phyloP scores from a whole-genome alignment of 805 yeast genomes.

The Isabelozyma rhagii region DNA sequence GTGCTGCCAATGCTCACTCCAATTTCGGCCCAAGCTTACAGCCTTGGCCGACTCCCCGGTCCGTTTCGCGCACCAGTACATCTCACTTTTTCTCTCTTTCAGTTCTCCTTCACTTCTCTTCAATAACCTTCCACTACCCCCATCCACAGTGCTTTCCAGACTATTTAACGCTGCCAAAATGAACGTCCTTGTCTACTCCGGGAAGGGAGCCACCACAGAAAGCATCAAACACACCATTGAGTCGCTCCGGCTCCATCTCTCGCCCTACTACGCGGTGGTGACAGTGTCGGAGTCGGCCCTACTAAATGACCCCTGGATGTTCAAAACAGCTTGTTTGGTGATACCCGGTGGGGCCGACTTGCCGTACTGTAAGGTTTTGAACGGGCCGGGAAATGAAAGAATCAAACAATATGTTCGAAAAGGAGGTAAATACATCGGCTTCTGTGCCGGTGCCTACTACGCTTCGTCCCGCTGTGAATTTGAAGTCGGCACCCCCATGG shows the following conservation, averaged over 20 bases:
- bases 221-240: conserved; percentile 82
- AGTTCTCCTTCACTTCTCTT: background rate
- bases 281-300: conserved; percentile 63
- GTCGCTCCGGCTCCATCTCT: conserved; percentile 66
- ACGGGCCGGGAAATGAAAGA: conserved; percentile 62
- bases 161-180: conserved; percentile 12
- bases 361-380: conserved; percentile 72
- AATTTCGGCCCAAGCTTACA: too few relatives aligned
- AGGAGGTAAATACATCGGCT: conserved; percentile 84
- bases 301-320: conserved; percentile 82
- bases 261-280: conserved; percentile 86
- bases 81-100: background rate
- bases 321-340: conserved; percentile 74
- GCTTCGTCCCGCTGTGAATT: conserved; percentile 76
- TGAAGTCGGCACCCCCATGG: conserved; percentile 74
- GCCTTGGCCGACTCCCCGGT: too few relatives aligned
- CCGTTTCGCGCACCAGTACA: too few relatives aligned
- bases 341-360: conserved; percentile 97
- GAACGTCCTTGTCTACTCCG: conserved; percentile 37
- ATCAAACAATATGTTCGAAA: conserved; percentile 62
- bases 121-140: background rate
- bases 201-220: conserved; percentile 82
- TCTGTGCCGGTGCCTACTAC: conserved; percentile 95
- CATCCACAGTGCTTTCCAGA: background rate
- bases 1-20: too few relatives aligned